Base-by-base conservation (phyloP, 1,139 yeast genomes). In the Nakaseomyces delphensis region DNA sequence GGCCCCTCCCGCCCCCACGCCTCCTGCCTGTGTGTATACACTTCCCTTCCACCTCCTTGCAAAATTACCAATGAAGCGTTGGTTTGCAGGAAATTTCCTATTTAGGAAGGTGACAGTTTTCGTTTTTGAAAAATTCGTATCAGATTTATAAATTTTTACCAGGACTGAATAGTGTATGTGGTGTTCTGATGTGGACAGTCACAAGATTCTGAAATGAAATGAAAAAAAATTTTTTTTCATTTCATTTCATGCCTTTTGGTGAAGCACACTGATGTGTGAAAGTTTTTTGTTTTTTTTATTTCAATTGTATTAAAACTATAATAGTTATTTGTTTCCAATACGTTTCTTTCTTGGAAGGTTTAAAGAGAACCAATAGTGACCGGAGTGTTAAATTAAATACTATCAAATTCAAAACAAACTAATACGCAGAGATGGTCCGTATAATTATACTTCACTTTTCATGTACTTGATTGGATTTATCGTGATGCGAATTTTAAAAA, bases 381-480 rank as follows among this genome's bases (percentile, higher is more conserved):
- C 96, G 96, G 96, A 86, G 96, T 86, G 94, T 76, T 62, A 57
- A 55, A 55, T n/a, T 51, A 45, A 25, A 53, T 44, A 50, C 44
- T 45, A 43, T 33, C 23, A 50, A 46, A 52, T n/a, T 52, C 47
- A 66, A 51, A 58, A 56, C 64, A 69, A 25, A 27, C 50, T 59
- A 67, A 67, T 69, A 74, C 94, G 77, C 95, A 86, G 95, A 82
- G 96, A 86, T 86, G 96, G 95, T 84, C 82, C 75, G 95, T 84
- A 80, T 74, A 4, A n/a, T n/a, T 27, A 38, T 16, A 36, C 43
- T 52, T 51, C 57, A n/a, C n/a, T 51, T 52, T 53, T 55, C 48
- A 41, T 35, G 27, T 18, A 28, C 20, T 18, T 16, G 15, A 23
- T 28, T 39, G 19, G 15, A 37, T 21, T 30, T 28, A 9, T 15